Evolutionary conservation across 306 rosid species (phyloP).

Genomic region (Urtica urens): DNA sequence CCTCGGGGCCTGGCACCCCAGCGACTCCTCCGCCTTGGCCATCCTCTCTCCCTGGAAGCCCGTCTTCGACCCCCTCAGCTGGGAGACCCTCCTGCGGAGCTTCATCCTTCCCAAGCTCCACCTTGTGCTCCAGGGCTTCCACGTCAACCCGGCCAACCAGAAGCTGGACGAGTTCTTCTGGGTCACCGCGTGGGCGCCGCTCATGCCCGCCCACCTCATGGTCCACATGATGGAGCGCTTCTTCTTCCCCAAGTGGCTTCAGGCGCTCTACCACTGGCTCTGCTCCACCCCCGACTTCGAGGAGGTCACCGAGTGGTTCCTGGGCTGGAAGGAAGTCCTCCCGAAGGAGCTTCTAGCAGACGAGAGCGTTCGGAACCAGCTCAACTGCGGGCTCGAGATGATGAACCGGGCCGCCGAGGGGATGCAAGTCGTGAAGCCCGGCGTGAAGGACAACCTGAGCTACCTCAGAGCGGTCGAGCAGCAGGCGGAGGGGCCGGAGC

Average conservation of each 20-base stretch:
- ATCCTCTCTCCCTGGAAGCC: conserved; percentile 84
- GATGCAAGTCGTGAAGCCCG: conserved; percentile 84
- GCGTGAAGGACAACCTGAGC: conserved; percentile 70
- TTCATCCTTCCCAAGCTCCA: conserved; percentile 86
- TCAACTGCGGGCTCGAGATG: conserved; percentile 79
- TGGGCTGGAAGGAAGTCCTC: conserved; percentile 83
- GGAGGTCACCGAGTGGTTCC: conserved; percentile 76
- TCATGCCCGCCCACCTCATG: conserved; percentile 70
- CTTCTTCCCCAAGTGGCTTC: conserved; percentile 84
- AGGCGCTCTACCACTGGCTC: conserved; percentile 76
- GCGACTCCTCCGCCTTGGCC: conserved; percentile 71
- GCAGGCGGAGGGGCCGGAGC: conserved; percentile 28
- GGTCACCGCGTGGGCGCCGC: conserved; percentile 85
- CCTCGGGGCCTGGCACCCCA: conserved; percentile 95
- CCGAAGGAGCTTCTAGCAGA: conserved; percentile 75
- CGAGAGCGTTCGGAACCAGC: conserved; percentile 59
- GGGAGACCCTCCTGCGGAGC: conserved; percentile 85
- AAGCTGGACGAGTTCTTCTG: conserved; percentile 75
- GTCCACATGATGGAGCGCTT: conserved; percentile 70
- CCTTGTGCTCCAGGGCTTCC: conserved; percentile 79
- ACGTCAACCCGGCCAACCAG: conserved; percentile 76
- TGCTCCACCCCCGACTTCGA: conserved; percentile 70
- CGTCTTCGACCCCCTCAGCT: conserved; percentile 69
- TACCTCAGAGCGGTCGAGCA: conserved; percentile 66
- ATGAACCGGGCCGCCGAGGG: conserved; percentile 84